Base-by-base conservation (phyloP, 176 grass and related monocot genomes). In the Bothriochloa decipiens region DNA sequence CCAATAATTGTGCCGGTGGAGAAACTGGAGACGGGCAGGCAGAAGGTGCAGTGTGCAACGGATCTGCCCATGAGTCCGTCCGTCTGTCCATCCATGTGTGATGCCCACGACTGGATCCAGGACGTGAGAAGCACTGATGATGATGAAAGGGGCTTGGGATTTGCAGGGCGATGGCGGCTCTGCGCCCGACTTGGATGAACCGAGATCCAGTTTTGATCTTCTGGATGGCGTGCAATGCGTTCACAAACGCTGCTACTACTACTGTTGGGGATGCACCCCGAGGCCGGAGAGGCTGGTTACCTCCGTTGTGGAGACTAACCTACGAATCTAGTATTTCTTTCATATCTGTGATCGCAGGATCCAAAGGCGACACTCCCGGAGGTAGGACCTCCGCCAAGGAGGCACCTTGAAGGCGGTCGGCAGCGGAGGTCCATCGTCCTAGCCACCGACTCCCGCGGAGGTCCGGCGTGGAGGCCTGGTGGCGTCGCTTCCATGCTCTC, bases 101-200 rank as follows among this genome's bases (percentile, higher is more conserved):
- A 81, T 40, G 87, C 49, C 63, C 57, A 53, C 68, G 67, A 45
- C 80, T 90, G n/a, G n/a, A n/a, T n/a, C 68, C 73, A 69, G 46
- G 77, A 60, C 8, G 68, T 25, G 13, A 36, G 41, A 41, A 61
- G 64, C 77, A 26, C 55, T 68, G 53, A 3, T 25, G 22, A 39
- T 76, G 82, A 75, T 81, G 78, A 82, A 77, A 37, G 83, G 26
- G 47, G 65, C 67, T 72, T 27, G 36, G 20, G 71, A 68, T 55
- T 43, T 63, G 82, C 29, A 11, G 82, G 76, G 1, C 40, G 87
- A 81, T 70, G 75, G 78, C 14, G 9, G 41, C 20, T 57, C 58
- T 23, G 18, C 53, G 12, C 25, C 81, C 47, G 70, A 68, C 52
- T 12, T 33, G 0, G 22, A 0, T 12, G 39, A 52, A 40, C 36